Evolutionary conservation across 176 grass and related monocot genomes (phyloP), one percentile per base, ranked within the genome.

Genomic region (Musa schizocarpa): DNA sequence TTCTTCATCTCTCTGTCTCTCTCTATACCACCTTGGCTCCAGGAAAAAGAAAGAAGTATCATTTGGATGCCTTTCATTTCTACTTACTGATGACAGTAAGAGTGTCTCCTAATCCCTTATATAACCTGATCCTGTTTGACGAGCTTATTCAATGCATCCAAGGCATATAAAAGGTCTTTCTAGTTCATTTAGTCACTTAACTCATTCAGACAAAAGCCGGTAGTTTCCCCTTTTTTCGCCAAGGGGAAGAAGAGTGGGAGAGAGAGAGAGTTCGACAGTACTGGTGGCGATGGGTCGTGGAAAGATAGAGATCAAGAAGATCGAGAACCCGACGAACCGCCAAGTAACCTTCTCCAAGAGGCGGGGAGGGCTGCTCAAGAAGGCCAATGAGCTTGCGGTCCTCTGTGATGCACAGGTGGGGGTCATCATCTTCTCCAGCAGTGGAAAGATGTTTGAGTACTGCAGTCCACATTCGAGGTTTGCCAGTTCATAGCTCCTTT

Each of bases 281-380:
- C 52, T 80, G 82, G 61, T 80, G 50, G 50, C 71, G 50, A 91
- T 92, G 89, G 89, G 89, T 16, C 86, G 89, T 14, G 89, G 89
- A 21, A 92, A 92, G 81, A 92, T 92, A 67, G 86, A 88, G 83
- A 92, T 92, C 83, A 92, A 92, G 86, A 74, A 81, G 83, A 92
- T 92, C 65, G 89, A 92, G 86, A 92, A 92, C 74, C 68, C 86
- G 10, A 92, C 89, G 53, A 92, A 92, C 81, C 75, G 89, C 27
- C 89, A 92, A 81, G 89, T 92, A 1, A 92, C 89, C 71, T 92
- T 88, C 89, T 92, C 89, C 53, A 92, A 92, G 86, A 78, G 89
- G 80, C 80, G 89, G 74, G 86, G 86, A 57, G 89, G 89, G 58
- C 75, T 92, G 27, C 86, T 92, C 11, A 92, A 92, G 89, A 92